Conservation (phyloP, 352 stramenopile species). For the Blastocystis sp. region DNA sequence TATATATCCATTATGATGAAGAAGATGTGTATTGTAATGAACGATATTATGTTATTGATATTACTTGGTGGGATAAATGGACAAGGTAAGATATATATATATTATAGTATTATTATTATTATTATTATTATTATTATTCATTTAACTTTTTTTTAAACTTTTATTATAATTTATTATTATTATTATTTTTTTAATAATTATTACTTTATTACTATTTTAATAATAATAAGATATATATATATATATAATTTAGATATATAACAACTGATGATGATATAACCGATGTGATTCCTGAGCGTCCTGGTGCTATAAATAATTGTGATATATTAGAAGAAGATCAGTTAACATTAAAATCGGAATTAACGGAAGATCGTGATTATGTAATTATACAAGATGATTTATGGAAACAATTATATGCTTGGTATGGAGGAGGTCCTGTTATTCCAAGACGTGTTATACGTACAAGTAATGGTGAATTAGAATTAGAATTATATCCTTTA, state of each 20-base stretch:
- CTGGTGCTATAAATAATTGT: conserved; percentile 25
- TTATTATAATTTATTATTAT: too few relatives aligned
- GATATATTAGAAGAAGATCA: conserved; percentile 14
- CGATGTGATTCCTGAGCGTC: conserved; percentile 1
- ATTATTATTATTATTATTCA: too few relatives aligned
- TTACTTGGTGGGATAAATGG: conserved; percentile 19
- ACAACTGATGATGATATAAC: not conserved
- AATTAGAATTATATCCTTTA: conserved; percentile 43
- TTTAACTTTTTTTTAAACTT: too few relatives aligned
- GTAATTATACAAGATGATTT: conserved; percentile 61
- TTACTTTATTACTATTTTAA: too few relatives aligned
- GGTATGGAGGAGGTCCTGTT: conserved; percentile 67
- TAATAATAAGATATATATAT: too few relatives aligned
- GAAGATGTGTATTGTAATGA: conserved; percentile 5
- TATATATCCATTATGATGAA: conserved; percentile 5
- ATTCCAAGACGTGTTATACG: conserved; percentile 60
- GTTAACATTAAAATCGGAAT: not conserved
- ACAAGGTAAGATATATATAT: too few relatives aligned
- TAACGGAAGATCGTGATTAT: conserved; percentile 48
- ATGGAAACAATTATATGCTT: conserved; percentile 65
- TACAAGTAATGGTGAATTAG: conserved; percentile 20
- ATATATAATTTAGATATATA: conserved; percentile 36
- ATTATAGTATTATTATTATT: too few relatives aligned
- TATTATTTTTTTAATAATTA: too few relatives aligned
- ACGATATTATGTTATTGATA: conserved; percentile 13